Evolutionary conservation across 2,329 filamentous ascomycete species (phyloP), one percentile per base, ranked within the genome.

Genomic region (Xylariaceae sp.): DNA sequence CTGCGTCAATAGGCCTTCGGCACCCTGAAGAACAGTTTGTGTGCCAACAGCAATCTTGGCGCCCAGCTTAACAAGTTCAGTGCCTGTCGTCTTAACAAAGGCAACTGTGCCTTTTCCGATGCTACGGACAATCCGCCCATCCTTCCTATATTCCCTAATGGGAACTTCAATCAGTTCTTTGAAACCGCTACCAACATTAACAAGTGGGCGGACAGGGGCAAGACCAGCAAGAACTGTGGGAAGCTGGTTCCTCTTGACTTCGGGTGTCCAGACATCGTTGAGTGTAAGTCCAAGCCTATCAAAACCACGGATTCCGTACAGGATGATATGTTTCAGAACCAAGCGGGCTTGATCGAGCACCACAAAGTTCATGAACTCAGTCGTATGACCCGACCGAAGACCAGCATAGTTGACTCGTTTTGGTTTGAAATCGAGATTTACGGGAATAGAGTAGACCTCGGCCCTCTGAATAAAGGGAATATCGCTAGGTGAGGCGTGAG

Each of bases 311-410:
- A 96, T 84, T 34, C 95, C 94, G 66, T 97, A 97, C 41, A 97
- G 85, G 66, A 99, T 97, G 30, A 90, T 89, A 71, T 93, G 92
- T 10, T 89, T 85, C 56, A 99, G 82, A 5, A 88, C 84, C 81
- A 99, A 89, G 61, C 93, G 87, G 1, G 94, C 87, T 65, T 90
- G 88, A 66, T 99, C 94, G 1, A 99, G 83, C 11, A 93, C 89
- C 64, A 99, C 83, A 72, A 99, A 97, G 73, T 99, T 99, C 92
- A 97, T 97, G 69, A 99, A 96, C 73, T 99, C 94, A 0, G 91
- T 96, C 0, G 94, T 97, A 65, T 90, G 91, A 1, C 94, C 94
- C 1, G 94, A 97, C 30, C 92, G 87, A 2, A 99, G 82, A 2
- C 92, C 92, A 0, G 87, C 90, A 67, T 99, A 99, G 73, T 99